Evolutionary conservation across 176 grass and related monocot genomes (phyloP).

Genomic region (Triticum timopheevii): DNA sequence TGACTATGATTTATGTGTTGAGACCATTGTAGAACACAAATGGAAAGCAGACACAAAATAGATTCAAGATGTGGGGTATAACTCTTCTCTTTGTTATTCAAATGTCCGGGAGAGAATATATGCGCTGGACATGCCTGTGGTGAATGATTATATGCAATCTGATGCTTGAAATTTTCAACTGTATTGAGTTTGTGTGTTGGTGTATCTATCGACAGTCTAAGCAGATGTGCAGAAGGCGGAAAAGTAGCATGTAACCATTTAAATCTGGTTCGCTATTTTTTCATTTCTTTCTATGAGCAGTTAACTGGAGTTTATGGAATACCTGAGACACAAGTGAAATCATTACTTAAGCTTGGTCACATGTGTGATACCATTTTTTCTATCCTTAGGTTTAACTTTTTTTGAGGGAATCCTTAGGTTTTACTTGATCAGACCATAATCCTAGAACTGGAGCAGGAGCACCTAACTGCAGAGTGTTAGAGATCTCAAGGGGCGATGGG

Average conservation of each 20-base stretch:
- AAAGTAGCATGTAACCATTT: conserved; percentile 55
- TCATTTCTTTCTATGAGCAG: conserved; percentile 11
- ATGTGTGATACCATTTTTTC: conserved; percentile 32
- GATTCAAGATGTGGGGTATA: no score
- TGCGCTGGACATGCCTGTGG: background rate
- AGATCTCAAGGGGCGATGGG: background rate
- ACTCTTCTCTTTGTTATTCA: no score
- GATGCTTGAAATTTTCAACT: conserved; percentile 14
- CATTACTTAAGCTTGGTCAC: conserved; percentile 81
- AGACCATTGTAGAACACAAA: no score
- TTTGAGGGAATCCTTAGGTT: background rate
- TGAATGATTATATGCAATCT: background rate
- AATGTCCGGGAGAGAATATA: background rate
- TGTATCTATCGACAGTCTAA: conserved; percentile 55
- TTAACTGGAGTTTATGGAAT: conserved; percentile 61
- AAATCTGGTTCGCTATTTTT: background rate
- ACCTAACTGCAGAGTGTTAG: background rate
- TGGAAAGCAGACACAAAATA: background rate
- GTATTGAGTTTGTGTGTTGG: conserved; percentile 11
- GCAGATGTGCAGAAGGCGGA: conserved; percentile 60
- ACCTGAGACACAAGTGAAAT: conserved; percentile 74
- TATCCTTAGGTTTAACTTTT: background rate
- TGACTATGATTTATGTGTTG: background rate
- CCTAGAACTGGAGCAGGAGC: background rate
- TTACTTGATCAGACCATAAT: background rate